Conservation (phyloP, 345 rosid species). For the Euphorbia tirucalli region DNA sequence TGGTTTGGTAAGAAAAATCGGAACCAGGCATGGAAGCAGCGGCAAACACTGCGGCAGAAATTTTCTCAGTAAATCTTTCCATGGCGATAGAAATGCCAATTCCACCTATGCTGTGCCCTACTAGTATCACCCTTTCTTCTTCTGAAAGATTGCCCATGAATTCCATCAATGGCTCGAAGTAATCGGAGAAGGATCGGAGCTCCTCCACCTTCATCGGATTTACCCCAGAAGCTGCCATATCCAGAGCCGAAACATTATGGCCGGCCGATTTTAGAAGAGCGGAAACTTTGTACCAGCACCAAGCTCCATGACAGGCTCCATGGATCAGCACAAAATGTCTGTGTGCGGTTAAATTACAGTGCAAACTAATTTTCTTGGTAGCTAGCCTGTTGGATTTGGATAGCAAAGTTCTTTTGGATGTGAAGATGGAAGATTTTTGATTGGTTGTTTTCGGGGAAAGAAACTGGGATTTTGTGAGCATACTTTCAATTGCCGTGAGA, state of each 20-base stretch:
- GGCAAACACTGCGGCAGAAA: conserved; percentile 32
- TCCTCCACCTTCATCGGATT: conserved; percentile 31
- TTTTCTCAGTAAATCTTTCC: conserved; percentile 42
- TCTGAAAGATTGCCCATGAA: conserved; percentile 32
- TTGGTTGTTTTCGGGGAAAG: background rate
- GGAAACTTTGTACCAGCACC: conserved; percentile 41
- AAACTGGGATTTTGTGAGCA: background rate
- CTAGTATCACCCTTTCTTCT: conserved; percentile 41
- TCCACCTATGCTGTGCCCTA: conserved; percentile 45
- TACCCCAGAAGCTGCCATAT: conserved; percentile 36
- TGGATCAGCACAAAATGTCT: conserved; percentile 27
- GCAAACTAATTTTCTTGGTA: too few species aligned
- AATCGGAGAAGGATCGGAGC: conserved; percentile 27
- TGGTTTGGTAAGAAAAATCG: background rate
- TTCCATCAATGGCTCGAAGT: conserved; percentile 35
- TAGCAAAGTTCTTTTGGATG: too few species aligned
- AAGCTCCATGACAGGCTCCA: conserved; percentile 35
- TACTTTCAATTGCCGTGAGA: too few species aligned
- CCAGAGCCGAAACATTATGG: conserved; percentile 30
- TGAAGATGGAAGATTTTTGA: too few species aligned
- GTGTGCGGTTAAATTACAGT: background rate
- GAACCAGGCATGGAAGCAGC: conserved; percentile 8
- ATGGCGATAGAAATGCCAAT: conserved; percentile 33
- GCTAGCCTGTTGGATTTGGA: too few species aligned
- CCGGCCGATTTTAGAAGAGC: conserved; percentile 26